Conservation (phyloP, 2,329 filamentous ascomycete species). For the Paecilomyces fulvus region DNA sequence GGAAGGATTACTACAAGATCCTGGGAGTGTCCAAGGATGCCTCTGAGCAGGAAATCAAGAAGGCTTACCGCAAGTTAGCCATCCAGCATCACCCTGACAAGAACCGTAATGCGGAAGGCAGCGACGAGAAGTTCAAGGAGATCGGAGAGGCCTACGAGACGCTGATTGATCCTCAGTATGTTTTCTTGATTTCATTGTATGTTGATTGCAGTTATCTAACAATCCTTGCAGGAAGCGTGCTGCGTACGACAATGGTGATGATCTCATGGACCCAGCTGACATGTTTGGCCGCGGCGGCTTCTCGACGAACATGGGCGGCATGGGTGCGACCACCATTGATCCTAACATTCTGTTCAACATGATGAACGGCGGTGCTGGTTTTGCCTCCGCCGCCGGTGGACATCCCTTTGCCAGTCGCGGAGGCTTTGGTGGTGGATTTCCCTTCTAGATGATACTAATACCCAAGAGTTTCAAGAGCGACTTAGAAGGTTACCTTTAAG, state of each 20-base stretch:
- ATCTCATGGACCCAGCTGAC: conserved; percentile 78
- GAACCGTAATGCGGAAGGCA: conserved; percentile 71
- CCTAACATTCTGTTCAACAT: conserved; percentile 75
- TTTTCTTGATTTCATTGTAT: conserved; percentile 17
- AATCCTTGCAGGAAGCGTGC: conserved; percentile 62
- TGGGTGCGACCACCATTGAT: conserved; percentile 50
- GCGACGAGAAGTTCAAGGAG: conserved; percentile 93
- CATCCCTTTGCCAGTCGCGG: conserved; percentile 34
- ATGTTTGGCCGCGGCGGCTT: conserved; percentile 63
- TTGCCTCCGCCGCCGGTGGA: conserved; percentile 47
- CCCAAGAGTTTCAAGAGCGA: not conserved
- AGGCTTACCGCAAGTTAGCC: conserved; percentile 90
- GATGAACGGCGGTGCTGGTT: conserved; percentile 58
- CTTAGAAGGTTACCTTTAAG: not conserved
- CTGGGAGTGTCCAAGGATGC: conserved; percentile 81
- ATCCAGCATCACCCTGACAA: conserved; percentile 96
- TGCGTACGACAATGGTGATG: conserved; percentile 84
- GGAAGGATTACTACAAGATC: conserved; percentile 99
- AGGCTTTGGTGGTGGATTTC: conserved; percentile 48
- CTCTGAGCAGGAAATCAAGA: conserved; percentile 79
- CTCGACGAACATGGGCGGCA: conserved; percentile 47
- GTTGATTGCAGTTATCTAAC: conserved; percentile 6
- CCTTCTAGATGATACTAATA: conserved; percentile 38
- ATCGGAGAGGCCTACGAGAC: conserved; percentile 96
- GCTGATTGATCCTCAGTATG: conserved; percentile 84